Evolutionary conservation across 2,329 filamentous ascomycete genomes (phyloP).

Genomic region (Ampelomyces quisqualis): DNA sequence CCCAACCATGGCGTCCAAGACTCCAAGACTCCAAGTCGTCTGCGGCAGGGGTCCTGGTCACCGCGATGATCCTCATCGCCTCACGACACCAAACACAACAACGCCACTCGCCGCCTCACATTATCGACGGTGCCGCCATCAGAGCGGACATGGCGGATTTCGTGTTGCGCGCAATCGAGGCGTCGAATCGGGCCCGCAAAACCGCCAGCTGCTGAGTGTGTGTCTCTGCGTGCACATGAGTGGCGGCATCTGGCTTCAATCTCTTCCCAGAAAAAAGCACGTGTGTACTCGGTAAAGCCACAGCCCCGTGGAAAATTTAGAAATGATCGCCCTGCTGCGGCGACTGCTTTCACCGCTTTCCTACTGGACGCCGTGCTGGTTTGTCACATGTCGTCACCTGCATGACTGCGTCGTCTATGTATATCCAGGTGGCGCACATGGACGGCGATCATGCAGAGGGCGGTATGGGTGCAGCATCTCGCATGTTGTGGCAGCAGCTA

Average conservation of each 20-base stretch:
- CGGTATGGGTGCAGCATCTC: slow-evolving; percentile 17
- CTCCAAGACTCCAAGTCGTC: too few relatives aligned
- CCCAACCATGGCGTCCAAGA: slow-evolving; percentile 4
- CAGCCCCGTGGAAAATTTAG: slow-evolving; percentile 8
- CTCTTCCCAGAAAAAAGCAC: slow-evolving; percentile 7
- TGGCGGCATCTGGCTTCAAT: slow-evolving; percentile 5
- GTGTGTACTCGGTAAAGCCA: slow-evolving; percentile 9
- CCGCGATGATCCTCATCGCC: slow-evolving; percentile 13
- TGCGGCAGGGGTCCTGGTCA: slow-evolving; percentile 6
- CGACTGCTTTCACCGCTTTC: slow-evolving; percentile 4
- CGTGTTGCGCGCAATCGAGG: slow-evolving; percentile 1
- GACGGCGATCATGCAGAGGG: slow-evolving; percentile 21
- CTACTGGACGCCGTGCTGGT: slow-evolving; percentile 6
- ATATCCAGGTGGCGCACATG: slow-evolving; percentile 10
- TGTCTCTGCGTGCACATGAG: slow-evolving; percentile 3
- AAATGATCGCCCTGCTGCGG: slow-evolving; percentile 12
- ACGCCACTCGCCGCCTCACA: slow-evolving; percentile 17
- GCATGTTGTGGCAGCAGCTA: slow-evolving; percentile 6
- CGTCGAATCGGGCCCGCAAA: slow-evolving; percentile 2
- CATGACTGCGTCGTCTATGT: slow-evolving; percentile 13
- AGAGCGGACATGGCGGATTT: slow-evolving; percentile 1
- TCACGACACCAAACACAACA: slow-evolving; percentile 11
- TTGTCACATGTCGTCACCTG: slow-evolving; percentile 16
- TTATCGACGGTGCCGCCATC: slow-evolving; percentile 7
- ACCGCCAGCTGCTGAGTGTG: too few relatives aligned